These are phyloP conservation scores for Boletus rubescentipes DNA, from an alignment of 768 basidiomycete genomes.

Conservation along the genomic window DNA sequence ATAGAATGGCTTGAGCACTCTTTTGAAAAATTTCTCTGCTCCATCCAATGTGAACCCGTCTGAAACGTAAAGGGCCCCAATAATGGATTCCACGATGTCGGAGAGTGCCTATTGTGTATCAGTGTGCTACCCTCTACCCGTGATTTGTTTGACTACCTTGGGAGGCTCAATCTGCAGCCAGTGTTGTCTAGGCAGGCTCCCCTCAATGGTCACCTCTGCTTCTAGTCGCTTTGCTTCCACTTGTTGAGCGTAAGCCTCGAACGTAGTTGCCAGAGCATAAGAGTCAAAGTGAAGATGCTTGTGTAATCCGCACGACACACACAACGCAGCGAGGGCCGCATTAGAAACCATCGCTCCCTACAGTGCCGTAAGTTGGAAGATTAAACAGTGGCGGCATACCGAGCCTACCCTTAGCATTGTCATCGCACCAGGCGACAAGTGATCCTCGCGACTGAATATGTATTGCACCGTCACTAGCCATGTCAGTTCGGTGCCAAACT, in stretches of 20 bases:
- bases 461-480: slow-evolving; percentile 68
- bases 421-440: slow-evolving; percentile 72
- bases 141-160: slow-evolving; percentile 48
- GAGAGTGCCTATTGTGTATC: slow-evolving; percentile 56
- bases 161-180: slow-evolving; percentile 79
- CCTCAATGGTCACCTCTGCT: slow-evolving; percentile 47
- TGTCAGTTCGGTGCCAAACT: not conserved
- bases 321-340: slow-evolving; percentile 70
- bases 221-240: slow-evolving; percentile 52
- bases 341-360: slow-evolving; percentile 89
- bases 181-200: slow-evolving; percentile 61
- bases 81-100: slow-evolving; percentile 76
- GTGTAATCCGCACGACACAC: slow-evolving; percentile 66
- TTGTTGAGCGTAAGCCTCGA: slow-evolving; percentile 52
- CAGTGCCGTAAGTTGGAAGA: not conserved
- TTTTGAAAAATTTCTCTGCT: slow-evolving; percentile 63
- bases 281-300: slow-evolving; percentile 61
- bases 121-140: not conserved
- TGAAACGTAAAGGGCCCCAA: slow-evolving; percentile 78
- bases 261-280: slow-evolving; percentile 45
- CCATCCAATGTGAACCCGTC: slow-evolving; percentile 66
- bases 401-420: slow-evolving; percentile 68
- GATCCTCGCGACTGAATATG: slow-evolving; percentile 61
- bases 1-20: slow-evolving; percentile 73
- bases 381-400: not conserved